phyloP scores from a whole-genome alignment of 129 eudicot species.

The Kitagawia praeruptora region DNA sequence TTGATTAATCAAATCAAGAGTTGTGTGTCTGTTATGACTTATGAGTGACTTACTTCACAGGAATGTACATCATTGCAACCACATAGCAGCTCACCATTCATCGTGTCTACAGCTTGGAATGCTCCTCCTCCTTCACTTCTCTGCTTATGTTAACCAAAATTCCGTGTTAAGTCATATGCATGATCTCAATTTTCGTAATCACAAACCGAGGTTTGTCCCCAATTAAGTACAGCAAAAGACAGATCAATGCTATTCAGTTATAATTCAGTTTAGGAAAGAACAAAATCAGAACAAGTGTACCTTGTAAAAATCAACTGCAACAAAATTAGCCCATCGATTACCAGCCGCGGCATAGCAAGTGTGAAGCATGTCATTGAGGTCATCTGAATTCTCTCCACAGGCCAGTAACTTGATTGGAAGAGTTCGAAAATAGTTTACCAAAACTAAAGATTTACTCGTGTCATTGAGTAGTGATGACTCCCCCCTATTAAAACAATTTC shows the following conservation, averaged over 20 bases:
- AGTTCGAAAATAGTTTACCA: slow-evolving; percentile 55
- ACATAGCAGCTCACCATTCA: slow-evolving; percentile 65
- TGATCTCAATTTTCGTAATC: background rate
- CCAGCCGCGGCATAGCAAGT: slow-evolving; percentile 57
- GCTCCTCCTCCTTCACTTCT: slow-evolving; percentile 90
- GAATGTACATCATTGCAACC: slow-evolving; percentile 56
- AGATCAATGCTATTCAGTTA: background rate
- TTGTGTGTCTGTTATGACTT: background rate
- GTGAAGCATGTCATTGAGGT: slow-evolving; percentile 43
- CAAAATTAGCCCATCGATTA: slow-evolving; percentile 74
- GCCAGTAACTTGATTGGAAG: slow-evolving; percentile 47
- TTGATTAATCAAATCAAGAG: background rate
- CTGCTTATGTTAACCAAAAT: slow-evolving; percentile 21
- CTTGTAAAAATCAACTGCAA: slow-evolving; percentile 85
- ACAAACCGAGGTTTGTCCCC: background rate
- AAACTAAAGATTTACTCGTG: slow-evolving; percentile 53
- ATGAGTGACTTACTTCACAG: slow-evolving; percentile 41
- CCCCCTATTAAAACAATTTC: slow-evolving; percentile 53
- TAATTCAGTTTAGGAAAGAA: background rate
- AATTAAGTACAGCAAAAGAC: background rate
- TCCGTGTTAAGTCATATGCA: background rate
- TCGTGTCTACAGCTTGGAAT: slow-evolving; percentile 48
- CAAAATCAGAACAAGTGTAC: slow-evolving; percentile 14
- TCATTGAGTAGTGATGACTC: slow-evolving; percentile 68
- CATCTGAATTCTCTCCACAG: slow-evolving; percentile 54